A percentile compares a stretch with the other conserved stretches of the same genome.
These are phyloP conservation scores for Warburgia ugandensis DNA, from an alignment of 164 flowering plant genomes.

Conservation along the genomic window DNA sequence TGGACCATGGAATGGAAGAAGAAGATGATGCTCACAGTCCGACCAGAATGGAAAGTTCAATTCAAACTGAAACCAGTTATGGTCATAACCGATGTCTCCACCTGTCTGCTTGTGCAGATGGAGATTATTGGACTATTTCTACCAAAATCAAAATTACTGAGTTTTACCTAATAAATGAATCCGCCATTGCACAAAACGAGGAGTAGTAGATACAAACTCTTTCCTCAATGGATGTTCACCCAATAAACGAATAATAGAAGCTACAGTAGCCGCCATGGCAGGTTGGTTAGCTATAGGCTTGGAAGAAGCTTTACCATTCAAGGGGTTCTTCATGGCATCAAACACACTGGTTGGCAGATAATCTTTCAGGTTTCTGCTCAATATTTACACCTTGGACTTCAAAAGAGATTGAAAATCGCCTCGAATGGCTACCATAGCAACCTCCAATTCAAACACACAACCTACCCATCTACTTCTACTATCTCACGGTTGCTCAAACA, in stretches of 20 bases:
- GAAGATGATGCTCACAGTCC: constrained; percentile 89
- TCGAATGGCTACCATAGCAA: no score
- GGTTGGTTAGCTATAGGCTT: constrained; percentile 29
- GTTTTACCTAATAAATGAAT: constrained; percentile 45
- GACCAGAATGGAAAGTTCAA: constrained; percentile 78
- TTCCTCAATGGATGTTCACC: constrained; percentile 81
- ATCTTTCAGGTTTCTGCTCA: no score
- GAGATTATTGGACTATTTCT: no score
- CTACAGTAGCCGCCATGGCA: constrained; percentile 53
- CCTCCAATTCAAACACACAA: no score
- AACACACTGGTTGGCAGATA: constrained; percentile 35
- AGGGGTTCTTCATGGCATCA: constrained; percentile 28
- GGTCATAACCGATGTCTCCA: constrained; percentile 12
- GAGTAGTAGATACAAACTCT: constrained; percentile 71
- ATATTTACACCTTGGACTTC: constrained; percentile 43
- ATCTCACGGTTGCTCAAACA: no score
- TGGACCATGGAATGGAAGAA: constrained; percentile 92
- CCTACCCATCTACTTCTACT: no score
- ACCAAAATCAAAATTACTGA: constrained; percentile 43
- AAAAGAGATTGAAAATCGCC: constrained; percentile 60
- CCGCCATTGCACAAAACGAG: constrained; percentile 74
- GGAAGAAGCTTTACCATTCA: constrained; percentile 15
- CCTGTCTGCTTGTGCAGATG: neutral
- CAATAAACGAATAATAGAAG: constrained; percentile 51
- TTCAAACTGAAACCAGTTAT: constrained; percentile 36